Percentiles rank a stretch among this genome's conserved stretches.
Evolutionary conservation across 1,139 yeast genomes (phyloP).

Genomic region (Sugiyamaella neomexicana): DNA sequence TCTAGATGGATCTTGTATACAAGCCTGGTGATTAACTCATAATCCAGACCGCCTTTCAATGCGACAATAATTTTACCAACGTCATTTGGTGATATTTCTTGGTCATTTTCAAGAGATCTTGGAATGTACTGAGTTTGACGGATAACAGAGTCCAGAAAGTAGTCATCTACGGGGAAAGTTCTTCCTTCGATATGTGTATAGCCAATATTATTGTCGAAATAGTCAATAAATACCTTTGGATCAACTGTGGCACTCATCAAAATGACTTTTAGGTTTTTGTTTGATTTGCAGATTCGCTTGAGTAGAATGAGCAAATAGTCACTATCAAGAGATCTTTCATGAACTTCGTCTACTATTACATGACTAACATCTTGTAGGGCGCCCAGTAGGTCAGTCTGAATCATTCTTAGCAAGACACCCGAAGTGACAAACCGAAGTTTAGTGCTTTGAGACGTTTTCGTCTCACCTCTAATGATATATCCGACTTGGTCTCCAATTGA

Average conservation of each 20-base stretch:
- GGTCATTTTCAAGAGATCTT: constrained; percentile 32
- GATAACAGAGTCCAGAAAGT: constrained; percentile 66
- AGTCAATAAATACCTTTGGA: constrained; percentile 61
- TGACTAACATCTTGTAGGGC: constrained; percentile 59
- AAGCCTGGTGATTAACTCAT: constrained; percentile 62
- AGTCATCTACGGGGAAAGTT: constrained; percentile 85
- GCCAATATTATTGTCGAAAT: constrained; percentile 49
- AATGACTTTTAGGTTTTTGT: constrained; percentile 58
- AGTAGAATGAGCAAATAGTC: constrained; percentile 80
- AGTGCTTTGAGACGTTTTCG: constrained; percentile 60
- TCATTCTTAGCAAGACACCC: constrained; percentile 84
- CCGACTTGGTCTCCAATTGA: constrained; percentile 80
- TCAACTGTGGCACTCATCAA: constrained; percentile 96
- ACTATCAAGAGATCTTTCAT: constrained; percentile 89
- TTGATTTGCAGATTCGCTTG: constrained; percentile 45
- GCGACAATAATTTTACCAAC: constrained; percentile 42
- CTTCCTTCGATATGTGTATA: constrained; percentile 79
- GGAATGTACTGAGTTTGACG: constrained; percentile 46
- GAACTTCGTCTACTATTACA: constrained; percentile 90
- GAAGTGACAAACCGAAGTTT: constrained; percentile 85
- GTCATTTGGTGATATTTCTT: constrained; percentile 24
- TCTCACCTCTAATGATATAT: constrained; percentile 87
- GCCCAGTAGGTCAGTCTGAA: constrained; percentile 50
- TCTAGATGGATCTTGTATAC: constrained; percentile 54
- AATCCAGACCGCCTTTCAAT: constrained; percentile 55